These are phyloP conservation scores for Mycena capillaripes DNA, from an alignment of 768 basidiomycete genomes.

Conservation along the genomic window DNA sequence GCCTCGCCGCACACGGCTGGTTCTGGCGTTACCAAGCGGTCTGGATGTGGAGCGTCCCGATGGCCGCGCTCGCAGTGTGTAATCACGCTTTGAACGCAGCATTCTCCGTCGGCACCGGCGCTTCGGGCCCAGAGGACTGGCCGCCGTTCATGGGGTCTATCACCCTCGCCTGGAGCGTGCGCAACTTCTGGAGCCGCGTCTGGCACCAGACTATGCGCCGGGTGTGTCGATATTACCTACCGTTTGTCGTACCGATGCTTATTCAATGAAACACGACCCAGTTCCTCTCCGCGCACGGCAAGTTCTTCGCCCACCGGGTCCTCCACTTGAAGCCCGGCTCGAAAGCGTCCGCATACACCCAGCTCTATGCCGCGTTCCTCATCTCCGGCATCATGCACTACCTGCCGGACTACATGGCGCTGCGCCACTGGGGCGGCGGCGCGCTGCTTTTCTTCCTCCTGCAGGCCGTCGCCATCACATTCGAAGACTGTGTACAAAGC, in stretches of 20 bases:
- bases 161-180: constrained; percentile 16
- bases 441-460: constrained; percentile 51
- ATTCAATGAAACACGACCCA: background rate
- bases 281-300: background rate
- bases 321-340: constrained; percentile 19
- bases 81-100: constrained; percentile 6
- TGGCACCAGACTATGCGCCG: constrained; percentile 33
- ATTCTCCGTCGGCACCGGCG: constrained; percentile 28
- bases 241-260: background rate
- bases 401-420: constrained; percentile 50
- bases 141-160: constrained; percentile 24
- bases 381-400: constrained; percentile 50
- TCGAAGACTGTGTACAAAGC: constrained; percentile 41
- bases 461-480: constrained; percentile 49
- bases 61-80: background rate
- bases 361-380: constrained; percentile 44
- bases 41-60: constrained; percentile 9
- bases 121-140: constrained; percentile 27
- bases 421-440: constrained; percentile 40
- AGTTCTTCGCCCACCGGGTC: constrained; percentile 18
- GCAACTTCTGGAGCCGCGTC: constrained; percentile 28
- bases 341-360: constrained; percentile 22
- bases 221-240: constrained; percentile 5
- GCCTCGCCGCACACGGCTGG: constrained; percentile 22
- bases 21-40: constrained; percentile 12